phyloP scores from a whole-genome alignment of 2,329 filamentous ascomycete genomes.

The Cladosporium sp. region DNA sequence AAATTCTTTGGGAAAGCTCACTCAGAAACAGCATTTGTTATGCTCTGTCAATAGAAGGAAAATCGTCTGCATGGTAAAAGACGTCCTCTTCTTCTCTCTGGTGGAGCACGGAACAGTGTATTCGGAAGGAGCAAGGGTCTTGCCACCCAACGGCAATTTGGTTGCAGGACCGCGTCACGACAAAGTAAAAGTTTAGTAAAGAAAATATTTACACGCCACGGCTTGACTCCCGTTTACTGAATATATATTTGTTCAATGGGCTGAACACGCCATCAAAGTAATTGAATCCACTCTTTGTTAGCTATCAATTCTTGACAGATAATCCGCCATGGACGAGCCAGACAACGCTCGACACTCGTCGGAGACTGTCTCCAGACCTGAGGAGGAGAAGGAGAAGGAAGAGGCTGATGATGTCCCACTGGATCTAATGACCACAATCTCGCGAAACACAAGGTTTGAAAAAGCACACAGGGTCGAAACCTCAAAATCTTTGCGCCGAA shows the following conservation, averaged over 20 bases:
- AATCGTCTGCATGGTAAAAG: too few relatives aligned
- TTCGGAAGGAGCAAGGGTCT: too few relatives aligned
- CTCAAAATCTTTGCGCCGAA: background rate
- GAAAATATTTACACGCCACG: conserved; percentile 9
- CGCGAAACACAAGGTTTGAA: background rate
- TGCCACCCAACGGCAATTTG: background rate
- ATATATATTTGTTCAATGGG: too few relatives aligned
- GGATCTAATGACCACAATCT: conserved; percentile 1
- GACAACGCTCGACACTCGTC: background rate
- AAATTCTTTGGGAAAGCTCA: too few relatives aligned
- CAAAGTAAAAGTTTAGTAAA: background rate
- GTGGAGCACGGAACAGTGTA: too few relatives aligned
- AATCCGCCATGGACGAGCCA: background rate
- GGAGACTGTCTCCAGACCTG: background rate
- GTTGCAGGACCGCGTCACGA: conserved; percentile 4
- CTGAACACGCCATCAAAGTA: too few relatives aligned
- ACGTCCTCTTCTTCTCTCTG: too few relatives aligned
- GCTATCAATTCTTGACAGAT: too few relatives aligned
- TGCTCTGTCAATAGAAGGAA: too few relatives aligned
- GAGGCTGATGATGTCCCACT: background rate
- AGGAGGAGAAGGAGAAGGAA: background rate
- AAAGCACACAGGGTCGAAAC: background rate
- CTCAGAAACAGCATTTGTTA: too few relatives aligned
- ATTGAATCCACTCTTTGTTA: too few relatives aligned
- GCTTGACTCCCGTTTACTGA: background rate